Evolutionary conservation across 75 land plant genomes (phyloP), one percentile per base, ranked within the genome.

Genomic region (Azolla pinnata): DNA sequence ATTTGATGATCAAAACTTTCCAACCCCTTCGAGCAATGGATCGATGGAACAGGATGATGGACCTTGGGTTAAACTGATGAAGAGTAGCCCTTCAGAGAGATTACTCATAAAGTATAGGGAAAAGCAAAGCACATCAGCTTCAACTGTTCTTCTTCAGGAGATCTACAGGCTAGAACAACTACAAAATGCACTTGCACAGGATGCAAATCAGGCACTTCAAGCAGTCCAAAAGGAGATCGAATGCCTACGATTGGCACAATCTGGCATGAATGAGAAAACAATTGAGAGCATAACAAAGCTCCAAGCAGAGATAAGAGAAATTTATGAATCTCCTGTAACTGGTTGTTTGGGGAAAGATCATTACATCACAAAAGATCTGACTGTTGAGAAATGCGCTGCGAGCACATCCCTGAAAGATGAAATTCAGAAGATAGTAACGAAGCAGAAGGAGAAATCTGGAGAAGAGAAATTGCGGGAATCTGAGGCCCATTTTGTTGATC

Each of bases 161-260:
- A 93, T 93, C 21, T 83, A 86, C 0, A 93, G 89, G 70, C 90
- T 89, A 44, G 96, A 93, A 62, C 79, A 93, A 21, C 66, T 88
- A 35, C 96, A 89, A 57, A 83, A 86, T 63, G 91, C 89, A 71
- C 80, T 93, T 49, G 7, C 51, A 8, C 51, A 48, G 18, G 98
- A 93, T 77, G 96, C 69, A 31, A 66, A 46, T 20, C 64, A 66
- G 57, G 84, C 78, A 23, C 48, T 66, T 32, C 87, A 75, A 32
- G 90, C 84, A 20, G 75, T 67, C 29, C 84, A 79, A 65, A 89
- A 79, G 73, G 98, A 93, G 63, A 90, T 93, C 33, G 79, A 64
- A 57, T 92, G 90, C 63, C 73, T 92, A 27, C 86, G 84, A 35
- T 31, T 77, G 5, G 79, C 87, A 24, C 74, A 69, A 23, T 57